Conservation (phyloP, 257 asterid species). For the Jasminum sambac region DNA sequence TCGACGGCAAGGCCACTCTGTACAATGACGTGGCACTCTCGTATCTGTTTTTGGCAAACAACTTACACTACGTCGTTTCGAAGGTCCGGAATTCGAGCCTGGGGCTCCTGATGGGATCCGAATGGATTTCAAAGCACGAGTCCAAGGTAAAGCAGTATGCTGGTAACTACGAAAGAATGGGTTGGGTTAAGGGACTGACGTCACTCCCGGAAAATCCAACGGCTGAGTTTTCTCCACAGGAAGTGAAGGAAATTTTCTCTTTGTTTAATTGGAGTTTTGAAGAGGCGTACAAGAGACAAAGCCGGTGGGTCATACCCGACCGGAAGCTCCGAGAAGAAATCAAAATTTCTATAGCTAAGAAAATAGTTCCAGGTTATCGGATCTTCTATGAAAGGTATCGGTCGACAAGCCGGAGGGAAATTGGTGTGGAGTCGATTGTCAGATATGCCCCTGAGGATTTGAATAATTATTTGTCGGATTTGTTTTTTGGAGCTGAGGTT, state of each 20-base stretch:
- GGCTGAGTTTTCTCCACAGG: slow-evolving; percentile 38
- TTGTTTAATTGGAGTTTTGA: slow-evolving; percentile 50
- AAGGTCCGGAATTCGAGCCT: slow-evolving; percentile 63
- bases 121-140: slow-evolving; percentile 59
- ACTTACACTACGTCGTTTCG: slow-evolving; percentile 72
- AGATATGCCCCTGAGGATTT: slow-evolving; percentile 80
- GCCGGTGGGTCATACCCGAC: slow-evolving; percentile 75
- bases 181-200: slow-evolving; percentile 48
- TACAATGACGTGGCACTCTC: slow-evolving; percentile 69
- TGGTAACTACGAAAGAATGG: slow-evolving; percentile 50
- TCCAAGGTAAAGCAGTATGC: slow-evolving; percentile 52
- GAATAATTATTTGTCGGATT: slow-evolving; percentile 64
- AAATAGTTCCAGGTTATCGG: slow-evolving; percentile 44
- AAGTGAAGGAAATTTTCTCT: slow-evolving; percentile 37
- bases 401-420: slow-evolving; percentile 2
- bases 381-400: slow-evolving; percentile 38
- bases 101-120: slow-evolving; percentile 58
- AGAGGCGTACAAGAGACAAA: slow-evolving; percentile 47
- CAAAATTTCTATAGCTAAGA: slow-evolving; percentile 40
- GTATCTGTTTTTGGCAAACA: slow-evolving; percentile 74
- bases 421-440: slow-evolving; percentile 44
- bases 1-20: slow-evolving; percentile 68
- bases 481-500: slow-evolving; percentile 40
- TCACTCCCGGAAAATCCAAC: slow-evolving; percentile 52
- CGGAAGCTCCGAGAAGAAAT: slow-evolving; percentile 49